Conservation (phyloP, 2,329 filamentous ascomycete species). For the Aspergillus hortae region DNA sequence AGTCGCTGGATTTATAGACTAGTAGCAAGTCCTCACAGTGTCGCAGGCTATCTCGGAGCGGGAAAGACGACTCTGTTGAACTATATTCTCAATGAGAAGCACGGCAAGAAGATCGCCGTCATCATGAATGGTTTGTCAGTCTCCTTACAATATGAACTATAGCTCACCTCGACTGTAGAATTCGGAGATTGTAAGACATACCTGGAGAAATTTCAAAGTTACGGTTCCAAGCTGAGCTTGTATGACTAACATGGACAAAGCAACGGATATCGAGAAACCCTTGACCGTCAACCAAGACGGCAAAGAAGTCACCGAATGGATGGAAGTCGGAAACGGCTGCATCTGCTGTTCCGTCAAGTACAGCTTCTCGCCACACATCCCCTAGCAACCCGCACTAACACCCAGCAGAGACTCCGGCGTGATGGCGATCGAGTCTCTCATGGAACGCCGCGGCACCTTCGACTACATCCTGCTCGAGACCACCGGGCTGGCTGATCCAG, state of each 20-base stretch:
- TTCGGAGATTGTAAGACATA: conserved; percentile 69
- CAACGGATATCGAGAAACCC: conserved; percentile 92
- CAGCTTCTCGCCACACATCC: not conserved
- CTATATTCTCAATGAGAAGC: conserved; percentile 89
- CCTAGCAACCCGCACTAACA: conserved; percentile 3
- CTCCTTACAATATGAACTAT: not conserved
- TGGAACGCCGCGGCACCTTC: conserved; percentile 89
- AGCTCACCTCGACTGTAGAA: conserved; percentile 48
- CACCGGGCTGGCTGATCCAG: conserved; percentile 89
- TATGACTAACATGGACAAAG: conserved; percentile 41
- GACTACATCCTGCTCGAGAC: conserved; percentile 98
- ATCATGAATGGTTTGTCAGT: conserved; percentile 75
- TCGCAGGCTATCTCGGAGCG: conserved; percentile 80
- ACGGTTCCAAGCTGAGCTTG: too few relatives aligned
- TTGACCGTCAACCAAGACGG: conserved; percentile 83
- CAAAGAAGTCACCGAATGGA: conserved; percentile 85
- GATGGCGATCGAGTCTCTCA: conserved; percentile 89
- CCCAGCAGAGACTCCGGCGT: conserved; percentile 75
- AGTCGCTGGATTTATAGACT: conserved; percentile 1
- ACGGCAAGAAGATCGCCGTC: conserved; percentile 97
- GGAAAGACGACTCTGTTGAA: conserved; percentile 95
- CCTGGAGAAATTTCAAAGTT: not conserved
- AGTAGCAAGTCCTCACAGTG: not conserved
- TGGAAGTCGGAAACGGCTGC: conserved; percentile 93
- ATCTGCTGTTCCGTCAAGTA: conserved; percentile 97